Base-by-base conservation (phyloP, 108 stramenopile species). In the Cylindrotheca fusiformis region DNA sequence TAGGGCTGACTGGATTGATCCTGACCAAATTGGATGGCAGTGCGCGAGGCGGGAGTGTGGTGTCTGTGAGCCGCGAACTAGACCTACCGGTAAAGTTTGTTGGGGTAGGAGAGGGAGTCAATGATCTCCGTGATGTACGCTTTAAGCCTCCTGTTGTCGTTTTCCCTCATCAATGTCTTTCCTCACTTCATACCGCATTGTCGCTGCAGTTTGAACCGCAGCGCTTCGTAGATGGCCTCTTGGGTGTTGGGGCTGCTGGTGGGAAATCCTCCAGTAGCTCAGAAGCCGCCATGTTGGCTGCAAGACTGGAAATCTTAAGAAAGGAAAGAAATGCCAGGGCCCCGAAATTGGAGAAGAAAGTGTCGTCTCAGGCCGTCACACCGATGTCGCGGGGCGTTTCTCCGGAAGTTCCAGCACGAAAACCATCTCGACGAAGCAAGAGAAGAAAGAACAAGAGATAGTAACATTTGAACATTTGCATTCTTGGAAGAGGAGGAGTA, bases 1-100 rank as follows among this genome's bases (percentile, higher is more conserved):
- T 97, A 60, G 97, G 97, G 22, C 76, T 97, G 64, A 84, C 84
- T 22, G 94, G 93, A 18, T 76, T 97, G 61, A 86, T 95, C 36
- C 74, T 97, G 50, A 97, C 97, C 5, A 97, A 97, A 50, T 61
- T 97, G 44, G 97, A 96, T 80, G 95, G 95, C 4, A 92, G 88
- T 63, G 95, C 97, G 14, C 75, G 89, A 36, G 97, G 94, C 31
- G 97, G 97, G 6, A 93, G 92, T 69, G 93, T 96, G 5, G 93
- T 96, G 20, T 88, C 92, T 10, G 80, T 96, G 14, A 91, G 83
- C 52, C 73, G 87, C 44, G 97, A 97, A 53, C 76, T 97, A 32
- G 76, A 84, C 57, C 79, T 97, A 27, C 95, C 97, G 17, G 95
- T 97, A n/a, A 97, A 97, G 71, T 76, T 97, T 23, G 84, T 97